phyloP scores from a whole-genome alignment of 129 eudicot genomes.

The Calendula officinalis region DNA sequence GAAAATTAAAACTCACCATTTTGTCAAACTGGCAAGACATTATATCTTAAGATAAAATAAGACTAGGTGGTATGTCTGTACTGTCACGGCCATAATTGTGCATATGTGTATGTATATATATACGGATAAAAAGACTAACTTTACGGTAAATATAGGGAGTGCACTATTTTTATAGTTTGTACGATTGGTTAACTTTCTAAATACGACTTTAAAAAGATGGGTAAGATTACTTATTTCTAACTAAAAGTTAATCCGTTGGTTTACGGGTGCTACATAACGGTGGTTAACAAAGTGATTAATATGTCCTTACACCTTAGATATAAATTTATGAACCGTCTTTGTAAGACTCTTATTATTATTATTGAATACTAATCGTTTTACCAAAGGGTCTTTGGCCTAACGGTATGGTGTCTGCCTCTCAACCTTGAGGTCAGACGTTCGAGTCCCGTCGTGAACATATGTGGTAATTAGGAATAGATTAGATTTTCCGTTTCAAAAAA shows the following conservation, averaged over 20 bases:
- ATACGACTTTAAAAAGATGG: neutral
- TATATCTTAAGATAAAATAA: neutral
- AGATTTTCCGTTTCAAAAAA: too few species aligned
- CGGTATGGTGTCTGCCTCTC: too few species aligned
- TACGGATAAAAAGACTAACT: neutral
- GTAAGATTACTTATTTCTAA: constrained; percentile 13
- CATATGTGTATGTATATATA: neutral
- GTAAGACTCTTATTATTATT: too few species aligned
- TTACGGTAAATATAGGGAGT: constrained; percentile 10
- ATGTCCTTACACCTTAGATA: too few species aligned
- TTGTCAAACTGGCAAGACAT: constrained; percentile 13
- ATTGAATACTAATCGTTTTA: too few species aligned
- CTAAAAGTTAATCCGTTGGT: constrained; percentile 2
- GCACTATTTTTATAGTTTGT: neutral
- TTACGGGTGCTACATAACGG: neutral
- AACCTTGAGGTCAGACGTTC: too few species aligned
- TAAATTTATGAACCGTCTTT: too few species aligned
- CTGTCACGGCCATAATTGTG: neutral
- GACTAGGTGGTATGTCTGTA: constrained; percentile 7
- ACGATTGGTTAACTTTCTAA: constrained; percentile 1
- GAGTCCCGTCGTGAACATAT: too few species aligned
- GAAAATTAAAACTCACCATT: constrained; percentile 27
- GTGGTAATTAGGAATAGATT: too few species aligned
- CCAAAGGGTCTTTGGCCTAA: too few species aligned
- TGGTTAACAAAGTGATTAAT: too few species aligned